These are phyloP conservation scores for Suillus brevipes DNA, from an alignment of 768 basidiomycete genomes.

Conservation along the genomic window DNA sequence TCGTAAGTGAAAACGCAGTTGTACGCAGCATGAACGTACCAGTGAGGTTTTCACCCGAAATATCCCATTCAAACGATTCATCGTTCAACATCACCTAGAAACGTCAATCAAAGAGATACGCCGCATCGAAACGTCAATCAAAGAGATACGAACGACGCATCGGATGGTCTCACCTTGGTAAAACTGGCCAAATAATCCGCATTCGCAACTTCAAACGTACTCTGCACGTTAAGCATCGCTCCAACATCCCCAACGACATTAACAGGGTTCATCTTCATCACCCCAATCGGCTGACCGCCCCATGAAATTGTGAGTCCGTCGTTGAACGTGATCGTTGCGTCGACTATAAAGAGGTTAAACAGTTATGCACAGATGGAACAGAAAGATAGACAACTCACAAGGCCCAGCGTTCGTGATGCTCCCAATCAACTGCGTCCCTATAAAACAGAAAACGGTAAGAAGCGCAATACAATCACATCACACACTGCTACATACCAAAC, in stretches of 20 bases:
- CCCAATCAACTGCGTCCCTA: constrained; percentile 56
- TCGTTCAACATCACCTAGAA: constrained; percentile 56
- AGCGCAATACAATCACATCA: background rate
- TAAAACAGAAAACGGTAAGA: constrained; percentile 9
- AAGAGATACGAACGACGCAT: too few relatives aligned
- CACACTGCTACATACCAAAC: constrained; percentile 45
- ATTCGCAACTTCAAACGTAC: constrained; percentile 59
- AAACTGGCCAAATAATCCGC: constrained; percentile 60
- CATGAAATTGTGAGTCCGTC: constrained; percentile 62
- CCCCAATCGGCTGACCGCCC: constrained; percentile 57
- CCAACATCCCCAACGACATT: constrained; percentile 62
- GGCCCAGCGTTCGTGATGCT: constrained; percentile 71
- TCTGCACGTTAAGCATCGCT: constrained; percentile 53
- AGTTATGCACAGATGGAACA: background rate
- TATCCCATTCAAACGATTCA: constrained; percentile 69
- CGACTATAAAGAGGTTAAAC: constrained; percentile 41
- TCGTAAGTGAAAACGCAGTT: constrained; percentile 9
- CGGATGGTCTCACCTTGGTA: constrained; percentile 60
- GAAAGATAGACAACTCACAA: constrained; percentile 53
- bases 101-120: too few relatives aligned
- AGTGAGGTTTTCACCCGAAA: constrained; percentile 62
- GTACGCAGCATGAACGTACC: constrained; percentile 35
- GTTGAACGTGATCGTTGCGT: constrained; percentile 67
- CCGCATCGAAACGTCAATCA: too few relatives aligned
- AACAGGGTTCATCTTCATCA: constrained; percentile 60